phyloP scores from a whole-genome alignment of 129 eudicot species.

The Smallanthus sonchifolius region DNA sequence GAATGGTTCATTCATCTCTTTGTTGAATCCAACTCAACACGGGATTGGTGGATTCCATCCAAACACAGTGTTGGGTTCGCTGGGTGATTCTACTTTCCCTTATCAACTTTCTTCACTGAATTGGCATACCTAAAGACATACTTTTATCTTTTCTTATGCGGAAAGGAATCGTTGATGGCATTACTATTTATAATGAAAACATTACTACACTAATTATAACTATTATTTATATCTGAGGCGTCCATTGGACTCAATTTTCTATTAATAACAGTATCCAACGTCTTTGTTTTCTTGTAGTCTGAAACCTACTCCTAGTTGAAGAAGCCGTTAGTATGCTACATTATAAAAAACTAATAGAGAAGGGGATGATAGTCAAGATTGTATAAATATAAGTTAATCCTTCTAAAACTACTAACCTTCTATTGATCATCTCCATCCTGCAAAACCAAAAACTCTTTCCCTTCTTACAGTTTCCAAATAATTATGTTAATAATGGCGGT shows the following conservation, averaged over 20 bases:
- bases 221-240: background rate
- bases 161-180: background rate
- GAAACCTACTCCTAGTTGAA: too few relatives aligned
- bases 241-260: background rate
- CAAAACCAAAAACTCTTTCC: conserved; percentile 4
- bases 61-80: conserved; percentile 28
- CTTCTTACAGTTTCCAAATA: background rate
- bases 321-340: too few relatives aligned
- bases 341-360: background rate
- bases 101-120: conserved; percentile 37
- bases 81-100: conserved; percentile 30
- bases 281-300: background rate
- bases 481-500: conserved; percentile 6
- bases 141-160: background rate
- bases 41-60: conserved; percentile 31
- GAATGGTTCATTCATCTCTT: conserved; percentile 38
- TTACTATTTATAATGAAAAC: background rate
- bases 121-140: conserved; percentile 29
- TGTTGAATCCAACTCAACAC: conserved; percentile 32
- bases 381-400: background rate
- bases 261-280: background rate
- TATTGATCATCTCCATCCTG: conserved; percentile 19
- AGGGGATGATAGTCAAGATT: background rate
- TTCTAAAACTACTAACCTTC: conserved; percentile 22
- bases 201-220: conserved; percentile 4